Base-by-base conservation (phyloP, 495 filamentous ascomycete genomes). In the Penicillium daleae region DNA sequence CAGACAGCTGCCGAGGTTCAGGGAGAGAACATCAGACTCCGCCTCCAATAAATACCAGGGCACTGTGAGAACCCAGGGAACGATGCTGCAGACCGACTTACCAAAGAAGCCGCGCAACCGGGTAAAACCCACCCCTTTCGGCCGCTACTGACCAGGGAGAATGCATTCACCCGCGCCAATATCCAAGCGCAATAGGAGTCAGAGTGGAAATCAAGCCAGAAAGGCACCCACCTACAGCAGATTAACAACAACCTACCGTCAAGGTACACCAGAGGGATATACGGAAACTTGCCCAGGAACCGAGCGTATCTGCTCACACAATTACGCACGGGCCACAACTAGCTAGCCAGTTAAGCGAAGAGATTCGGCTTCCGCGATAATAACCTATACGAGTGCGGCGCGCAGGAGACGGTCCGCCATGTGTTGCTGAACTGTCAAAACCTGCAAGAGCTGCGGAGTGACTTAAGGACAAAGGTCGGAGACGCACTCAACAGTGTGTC, bases 401-500 rank as follows among this genome's bases (percentile, higher is more conserved):
- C 60, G 35, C 63, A 56, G 37, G 69, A 69, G 29, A 71, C 58
- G 12, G 66, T 69, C 37, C 49, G 8, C 13, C 60, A 71, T 15
- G 62, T 71, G 0, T 35, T 71, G 13, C 8, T 71, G 53, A 63
- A 65, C 7, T 69, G 66, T 46, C 63, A 58, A 29, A n/a, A n/a
- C n/a, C n/a, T 51, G 15, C 0, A 39, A 62, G 27, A 15, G n/a
- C n/a, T n/a, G n/a, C 42, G 24, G 65, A 62, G 3, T 52, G 48
- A 71, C 39, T 33, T 69, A 35, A 33, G 62, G 48, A 60, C 52
- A 29, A 57, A 72, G 24, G 62, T 66, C 1, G 62, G 68, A 21
- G 63, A 63, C 50, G 66, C 65, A 53, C 66, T 76, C 37, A 67
- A 64, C 51, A 68, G 61, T 48, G 58, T 74, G 13, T 67, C 68